These are phyloP conservation scores for Coccomyxa subellipsoidea DNA, from an alignment of 163 green algal genomes.

Conservation along the genomic window DNA sequence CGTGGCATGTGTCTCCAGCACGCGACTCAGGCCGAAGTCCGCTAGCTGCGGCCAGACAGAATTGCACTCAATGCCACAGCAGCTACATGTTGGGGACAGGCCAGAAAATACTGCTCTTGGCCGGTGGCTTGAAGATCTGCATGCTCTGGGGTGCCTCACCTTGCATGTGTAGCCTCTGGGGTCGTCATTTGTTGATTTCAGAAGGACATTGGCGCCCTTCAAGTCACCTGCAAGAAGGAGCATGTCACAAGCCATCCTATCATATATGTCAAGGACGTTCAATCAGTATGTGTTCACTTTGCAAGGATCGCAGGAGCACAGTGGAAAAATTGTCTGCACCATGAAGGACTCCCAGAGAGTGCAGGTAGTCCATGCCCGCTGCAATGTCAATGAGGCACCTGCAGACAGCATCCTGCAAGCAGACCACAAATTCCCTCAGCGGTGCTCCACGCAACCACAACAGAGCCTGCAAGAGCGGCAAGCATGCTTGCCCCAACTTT, in stretches of 20 bases:
- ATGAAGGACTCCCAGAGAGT: conserved; percentile 16
- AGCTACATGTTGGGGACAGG: no score
- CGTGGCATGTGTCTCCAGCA: conserved; percentile 23
- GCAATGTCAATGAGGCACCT: conserved; percentile 17
- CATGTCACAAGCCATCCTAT: not conserved
- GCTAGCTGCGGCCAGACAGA: conserved; percentile 27
- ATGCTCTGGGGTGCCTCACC: not conserved
- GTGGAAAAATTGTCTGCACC: not conserved
- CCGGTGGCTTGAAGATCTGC: no score
- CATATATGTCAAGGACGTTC: not conserved
- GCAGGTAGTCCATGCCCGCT: conserved; percentile 19
- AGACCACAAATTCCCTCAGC: not conserved
- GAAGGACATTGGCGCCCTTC: conserved; percentile 17
- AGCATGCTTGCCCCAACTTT: no score
- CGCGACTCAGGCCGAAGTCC: conserved; percentile 49
- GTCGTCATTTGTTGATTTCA: conserved; percentile 18
- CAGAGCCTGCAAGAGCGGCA: no score
- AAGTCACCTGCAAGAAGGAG: conserved; percentile 4
- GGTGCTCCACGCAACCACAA: not conserved
- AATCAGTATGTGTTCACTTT: no score
- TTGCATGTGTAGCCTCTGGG: conserved; percentile 17
- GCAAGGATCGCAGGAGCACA: no score
- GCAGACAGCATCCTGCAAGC: not conserved
- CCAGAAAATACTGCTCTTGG: no score
- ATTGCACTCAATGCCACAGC: conserved; percentile 1